These are phyloP conservation scores for Lophiotrema nucula DNA, from an alignment of 495 filamentous ascomycete genomes.

Conservation along the genomic window DNA sequence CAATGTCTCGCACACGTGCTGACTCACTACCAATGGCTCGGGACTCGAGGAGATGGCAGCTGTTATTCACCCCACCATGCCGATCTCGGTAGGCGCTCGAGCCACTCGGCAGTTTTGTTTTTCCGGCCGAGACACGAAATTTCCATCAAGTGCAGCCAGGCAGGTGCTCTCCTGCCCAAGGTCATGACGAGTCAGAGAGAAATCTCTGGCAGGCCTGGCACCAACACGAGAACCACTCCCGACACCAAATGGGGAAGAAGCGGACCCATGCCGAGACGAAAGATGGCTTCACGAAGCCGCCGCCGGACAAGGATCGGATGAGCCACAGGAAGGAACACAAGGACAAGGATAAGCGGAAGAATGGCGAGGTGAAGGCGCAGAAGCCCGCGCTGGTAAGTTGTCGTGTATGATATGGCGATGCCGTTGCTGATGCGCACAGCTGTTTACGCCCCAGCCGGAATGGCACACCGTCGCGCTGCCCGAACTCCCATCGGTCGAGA, in stretches of 20 bases:
- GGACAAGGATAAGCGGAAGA: constrained; percentile 22
- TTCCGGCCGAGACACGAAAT: too few species aligned
- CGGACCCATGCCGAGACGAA: constrained; percentile 34
- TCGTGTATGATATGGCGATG: not conserved
- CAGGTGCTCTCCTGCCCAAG: constrained; percentile 9
- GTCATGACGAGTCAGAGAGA: constrained; percentile 32
- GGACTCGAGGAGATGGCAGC: not conserved
- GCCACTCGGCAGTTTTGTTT: not conserved
- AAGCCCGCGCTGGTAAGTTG: constrained; percentile 25
- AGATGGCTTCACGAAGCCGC: constrained; percentile 32
- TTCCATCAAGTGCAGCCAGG: too few species aligned
- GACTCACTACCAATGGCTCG: too few species aligned
- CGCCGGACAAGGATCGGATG: constrained; percentile 24
- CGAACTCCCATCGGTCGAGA: constrained; percentile 49
- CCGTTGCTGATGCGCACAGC: constrained; percentile 46
- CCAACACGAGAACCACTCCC: not conserved
- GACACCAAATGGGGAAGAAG: constrained; percentile 39
- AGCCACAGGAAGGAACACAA: constrained; percentile 14
- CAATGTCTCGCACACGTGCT: too few species aligned
- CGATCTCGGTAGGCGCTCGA: not conserved
- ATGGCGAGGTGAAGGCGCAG: constrained; percentile 17
- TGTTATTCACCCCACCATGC: constrained; percentile 9
- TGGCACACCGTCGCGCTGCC: constrained; percentile 75
- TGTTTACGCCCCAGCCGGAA: constrained; percentile 74
- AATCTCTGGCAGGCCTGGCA: constrained; percentile 32